These are phyloP conservation scores for Eucalyptus cloeziana DNA, from an alignment of 345 rosid genomes.

Conservation along the genomic window DNA sequence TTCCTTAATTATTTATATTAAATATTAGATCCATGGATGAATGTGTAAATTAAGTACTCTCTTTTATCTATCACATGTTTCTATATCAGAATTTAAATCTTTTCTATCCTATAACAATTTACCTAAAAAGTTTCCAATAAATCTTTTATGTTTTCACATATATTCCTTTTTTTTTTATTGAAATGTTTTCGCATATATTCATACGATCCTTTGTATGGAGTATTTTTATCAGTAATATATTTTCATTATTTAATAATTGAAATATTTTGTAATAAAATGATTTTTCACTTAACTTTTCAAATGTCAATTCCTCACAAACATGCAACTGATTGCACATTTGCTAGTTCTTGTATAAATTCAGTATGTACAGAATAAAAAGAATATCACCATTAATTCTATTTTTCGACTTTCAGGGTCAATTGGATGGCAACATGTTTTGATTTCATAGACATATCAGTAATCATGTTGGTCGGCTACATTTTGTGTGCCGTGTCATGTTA, in stretches of 20 bases:
- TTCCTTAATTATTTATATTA: neutral
- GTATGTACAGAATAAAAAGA: neutral
- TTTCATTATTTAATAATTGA: neutral
- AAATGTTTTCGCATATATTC: neutral
- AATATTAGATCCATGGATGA: too few species aligned
- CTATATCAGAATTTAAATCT: too few species aligned
- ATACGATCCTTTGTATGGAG: neutral
- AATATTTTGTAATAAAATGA: neutral
- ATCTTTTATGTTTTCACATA: neutral
- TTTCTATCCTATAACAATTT: neutral
- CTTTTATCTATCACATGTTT: too few species aligned
- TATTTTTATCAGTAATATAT: neutral
- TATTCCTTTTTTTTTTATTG: too few species aligned
- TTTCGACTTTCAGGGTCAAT: neutral
- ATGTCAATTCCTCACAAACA: neutral
- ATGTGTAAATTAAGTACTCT: too few species aligned
- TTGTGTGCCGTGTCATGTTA: neutral
- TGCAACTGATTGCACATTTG: neutral
- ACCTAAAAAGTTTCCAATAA: neutral
- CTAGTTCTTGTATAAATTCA: neutral
- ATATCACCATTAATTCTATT: neutral
- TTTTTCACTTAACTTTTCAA: neutral
- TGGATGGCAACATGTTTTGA: neutral
- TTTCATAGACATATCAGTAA: neutral
- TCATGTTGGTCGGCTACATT: neutral